Evolutionary conservation across 345 rosid genomes (phyloP).

Genomic region (Heritiera fomes): DNA sequence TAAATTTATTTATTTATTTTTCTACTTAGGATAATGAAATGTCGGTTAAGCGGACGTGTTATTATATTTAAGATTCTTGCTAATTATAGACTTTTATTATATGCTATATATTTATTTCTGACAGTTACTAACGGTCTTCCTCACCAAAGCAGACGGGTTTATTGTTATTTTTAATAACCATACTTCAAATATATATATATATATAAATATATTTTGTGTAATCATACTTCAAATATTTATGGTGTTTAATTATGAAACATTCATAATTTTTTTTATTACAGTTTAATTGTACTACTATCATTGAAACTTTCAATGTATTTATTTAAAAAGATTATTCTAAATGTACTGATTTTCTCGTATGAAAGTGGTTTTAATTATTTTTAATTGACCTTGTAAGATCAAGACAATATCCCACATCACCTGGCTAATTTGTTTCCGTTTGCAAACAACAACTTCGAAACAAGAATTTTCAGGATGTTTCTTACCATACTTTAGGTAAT

Average conservation of each 20-base stretch:
- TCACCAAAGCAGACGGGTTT: slow-evolving; percentile 12
- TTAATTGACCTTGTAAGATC: neutral
- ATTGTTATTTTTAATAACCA: neutral
- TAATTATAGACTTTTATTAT: neutral
- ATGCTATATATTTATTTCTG: neutral
- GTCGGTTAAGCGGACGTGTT: slow-evolving; percentile 24
- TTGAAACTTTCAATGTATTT: too few relatives aligned
- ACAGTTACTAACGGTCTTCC: slow-evolving; percentile 22
- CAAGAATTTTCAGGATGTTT: neutral
- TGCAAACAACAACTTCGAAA: neutral
- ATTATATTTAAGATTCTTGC: slow-evolving; percentile 15
- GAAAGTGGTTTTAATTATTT: neutral
- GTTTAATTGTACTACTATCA: too few relatives aligned
- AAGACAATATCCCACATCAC: neutral
- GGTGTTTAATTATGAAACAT: neutral
- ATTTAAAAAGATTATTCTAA: too few relatives aligned
- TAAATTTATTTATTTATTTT: too few relatives aligned
- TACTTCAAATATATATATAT: neutral
- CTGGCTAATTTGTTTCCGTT: neutral
- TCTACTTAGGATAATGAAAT: slow-evolving; percentile 15
- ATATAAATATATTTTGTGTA: too few relatives aligned
- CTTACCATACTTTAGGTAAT: neutral
- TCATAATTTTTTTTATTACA: too few relatives aligned
- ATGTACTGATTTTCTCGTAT: neutral
- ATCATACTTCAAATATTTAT: neutral